phyloP scores from a whole-genome alignment of 2,329 filamentous ascomycete species.

The Pseudogymnoascus sp. region DNA sequence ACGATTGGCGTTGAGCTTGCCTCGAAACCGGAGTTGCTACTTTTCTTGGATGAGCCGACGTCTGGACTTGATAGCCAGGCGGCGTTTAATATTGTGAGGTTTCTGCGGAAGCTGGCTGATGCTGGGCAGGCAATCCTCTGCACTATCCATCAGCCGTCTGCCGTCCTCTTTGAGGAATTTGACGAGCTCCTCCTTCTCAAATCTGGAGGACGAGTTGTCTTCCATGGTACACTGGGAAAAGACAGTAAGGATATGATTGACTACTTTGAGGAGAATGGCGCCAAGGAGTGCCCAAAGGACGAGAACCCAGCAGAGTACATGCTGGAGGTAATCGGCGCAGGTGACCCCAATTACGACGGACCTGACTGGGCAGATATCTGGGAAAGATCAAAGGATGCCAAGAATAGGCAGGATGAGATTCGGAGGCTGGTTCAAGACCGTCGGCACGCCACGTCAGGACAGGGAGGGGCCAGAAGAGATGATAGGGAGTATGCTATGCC shows the following conservation, averaged over 20 bases:
- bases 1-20: constrained; percentile 90
- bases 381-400: constrained; percentile 40
- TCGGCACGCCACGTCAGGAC: constrained; percentile 23
- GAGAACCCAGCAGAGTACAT: constrained; percentile 78
- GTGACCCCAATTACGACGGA: constrained; percentile 49
- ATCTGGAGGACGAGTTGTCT: constrained; percentile 65
- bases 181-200: constrained; percentile 71
- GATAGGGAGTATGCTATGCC: constrained; percentile 55
- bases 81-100: constrained; percentile 77
- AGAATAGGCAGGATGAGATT: constrained; percentile 35
- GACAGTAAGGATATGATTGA: constrained; percentile 55
- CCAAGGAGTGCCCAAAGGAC: constrained; percentile 49
- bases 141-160: constrained; percentile 88
- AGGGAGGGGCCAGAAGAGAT: constrained; percentile 34
- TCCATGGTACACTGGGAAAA: constrained; percentile 68
- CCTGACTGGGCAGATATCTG: constrained; percentile 55
- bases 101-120: constrained; percentile 79
- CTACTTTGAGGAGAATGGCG: constrained; percentile 67
- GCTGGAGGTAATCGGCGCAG: constrained; percentile 50
- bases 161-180: constrained; percentile 85
- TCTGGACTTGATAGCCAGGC: constrained; percentile 85
- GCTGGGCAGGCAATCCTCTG: constrained; percentile 86
- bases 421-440: constrained; percentile 39
- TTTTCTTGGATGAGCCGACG: constrained; percentile 90
- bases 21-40: constrained; percentile 74